These are phyloP conservation scores for Alternaria sp. DNA, from an alignment of 2,329 filamentous ascomycete species.

Conservation along the genomic window DNA sequence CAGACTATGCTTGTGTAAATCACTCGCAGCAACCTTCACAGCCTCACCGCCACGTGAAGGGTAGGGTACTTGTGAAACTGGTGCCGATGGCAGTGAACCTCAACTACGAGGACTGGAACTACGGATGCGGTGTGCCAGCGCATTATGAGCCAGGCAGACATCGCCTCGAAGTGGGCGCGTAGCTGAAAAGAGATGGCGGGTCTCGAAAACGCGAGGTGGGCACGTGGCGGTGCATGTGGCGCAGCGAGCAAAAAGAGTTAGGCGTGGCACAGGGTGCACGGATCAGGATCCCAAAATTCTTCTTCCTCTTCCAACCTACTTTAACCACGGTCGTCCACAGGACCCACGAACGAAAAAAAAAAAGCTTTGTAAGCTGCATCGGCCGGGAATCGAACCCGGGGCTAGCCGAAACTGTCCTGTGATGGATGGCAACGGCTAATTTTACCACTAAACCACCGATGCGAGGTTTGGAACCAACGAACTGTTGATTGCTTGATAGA, in stretches of 20 bases:
- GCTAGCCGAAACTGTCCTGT: slow-evolving; percentile 28
- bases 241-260: neutral
- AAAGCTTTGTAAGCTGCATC: slow-evolving; percentile 12
- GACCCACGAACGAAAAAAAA: neutral
- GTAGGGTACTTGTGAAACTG: neutral
- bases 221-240: slow-evolving; percentile 28
- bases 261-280: neutral
- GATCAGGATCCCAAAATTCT: neutral
- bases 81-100: neutral
- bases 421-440: slow-evolving; percentile 36
- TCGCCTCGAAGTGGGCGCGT: slow-evolving; percentile 26
- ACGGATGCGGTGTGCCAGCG: slow-evolving; percentile 13
- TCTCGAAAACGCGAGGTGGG: slow-evolving; percentile 26
- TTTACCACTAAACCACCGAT: slow-evolving; percentile 42
- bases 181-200: slow-evolving; percentile 30
- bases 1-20: neutral
- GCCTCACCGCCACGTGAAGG: slow-evolving; percentile 8
- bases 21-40: slow-evolving; percentile 7
- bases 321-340: neutral
- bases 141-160: slow-evolving; percentile 20
- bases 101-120: neutral
- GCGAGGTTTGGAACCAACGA: slow-evolving; percentile 2
- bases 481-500: neutral
- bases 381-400: slow-evolving; percentile 39
- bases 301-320: neutral